Evolutionary conservation across 768 basidiomycete species (phyloP), one percentile per base, ranked within the genome.

Genomic region (Suillus americanus): DNA sequence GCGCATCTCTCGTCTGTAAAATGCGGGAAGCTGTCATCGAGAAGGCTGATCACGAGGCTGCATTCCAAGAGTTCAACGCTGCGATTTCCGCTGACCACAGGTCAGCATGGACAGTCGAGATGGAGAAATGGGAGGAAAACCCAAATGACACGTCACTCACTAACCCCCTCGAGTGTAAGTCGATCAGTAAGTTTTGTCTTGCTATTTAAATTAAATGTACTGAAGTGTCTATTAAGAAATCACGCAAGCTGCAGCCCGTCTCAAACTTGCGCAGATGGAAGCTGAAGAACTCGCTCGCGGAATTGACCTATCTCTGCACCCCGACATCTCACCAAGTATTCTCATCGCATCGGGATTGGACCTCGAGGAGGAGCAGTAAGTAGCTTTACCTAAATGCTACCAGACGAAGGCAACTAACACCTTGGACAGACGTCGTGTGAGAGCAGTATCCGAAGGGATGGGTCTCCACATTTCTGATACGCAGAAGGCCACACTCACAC

Each of bases 301-400:
- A 38, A 63, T 51, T 28, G 48, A 54, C 2, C 46, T 56, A 28
- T 62, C 60, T 1, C 60, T 66, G 25, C 57, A 57, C 38, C 46
- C 61, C 2, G 64, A 69, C 45, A 65, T 64, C 38, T 62, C 65
- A 14, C 45, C 45, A 41, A 50, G 53, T 4, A 56, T 66, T 30
- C 62, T 66, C 28, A 54, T 70, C 10, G 28, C 46, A 7, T 62
- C 63, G 35, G 68, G 69, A 4, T 30, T 71, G 3, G 60, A 71
- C 60, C 60, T 70, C 6, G 67, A 71, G 55, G 67, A 64, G 38
- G 45, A 65, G 12, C 67, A 71, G 70, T 63, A 55, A 63, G 62
- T 63, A 20, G 5, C 25, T 46, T 2, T 48, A 48, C 23, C 46
- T 48, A 48, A 13, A 48, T 1, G 13, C 38, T 14, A 48, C 46